Conservation (phyloP, 345 rosid species). For the Eucalyptus grandis region DNA sequence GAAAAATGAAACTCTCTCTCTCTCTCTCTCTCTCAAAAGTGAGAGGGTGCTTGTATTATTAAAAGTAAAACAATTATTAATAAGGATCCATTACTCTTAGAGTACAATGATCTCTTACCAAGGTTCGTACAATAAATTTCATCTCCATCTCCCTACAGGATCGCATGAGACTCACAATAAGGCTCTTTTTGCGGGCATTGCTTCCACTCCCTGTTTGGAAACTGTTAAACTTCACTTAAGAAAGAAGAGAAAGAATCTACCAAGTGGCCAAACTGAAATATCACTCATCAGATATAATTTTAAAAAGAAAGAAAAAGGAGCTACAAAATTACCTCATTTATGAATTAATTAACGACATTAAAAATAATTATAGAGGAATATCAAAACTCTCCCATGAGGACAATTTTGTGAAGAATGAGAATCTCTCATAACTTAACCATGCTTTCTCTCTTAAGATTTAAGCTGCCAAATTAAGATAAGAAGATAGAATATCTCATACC, state of each 20-base stretch:
- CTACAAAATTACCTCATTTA: not conserved
- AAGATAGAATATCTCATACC: slow-evolving; percentile 26
- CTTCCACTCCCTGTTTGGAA: slow-evolving; percentile 79
- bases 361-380: not conserved
- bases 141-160: slow-evolving; percentile 88
- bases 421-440: not conserved
- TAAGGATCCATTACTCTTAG: not conserved
- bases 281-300: not conserved
- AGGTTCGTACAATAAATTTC: slow-evolving; percentile 79
- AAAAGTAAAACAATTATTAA: not conserved
- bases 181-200: slow-evolving; percentile 58
- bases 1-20: not conserved
- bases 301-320: not conserved
- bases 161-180: slow-evolving; percentile 71
- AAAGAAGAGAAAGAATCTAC: not conserved
- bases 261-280: not conserved
- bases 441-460: not conserved
- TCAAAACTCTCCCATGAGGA: not conserved
- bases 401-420: not conserved
- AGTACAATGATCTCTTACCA: slow-evolving; percentile 25
- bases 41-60: not conserved
- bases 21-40: not conserved
- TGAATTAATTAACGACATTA: not conserved
- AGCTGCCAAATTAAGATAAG: not conserved
- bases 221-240: slow-evolving; percentile 30